Base-by-base conservation (phyloP, 2,329 filamentous ascomycete genomes). In the Metarhizium guizhouense region DNA sequence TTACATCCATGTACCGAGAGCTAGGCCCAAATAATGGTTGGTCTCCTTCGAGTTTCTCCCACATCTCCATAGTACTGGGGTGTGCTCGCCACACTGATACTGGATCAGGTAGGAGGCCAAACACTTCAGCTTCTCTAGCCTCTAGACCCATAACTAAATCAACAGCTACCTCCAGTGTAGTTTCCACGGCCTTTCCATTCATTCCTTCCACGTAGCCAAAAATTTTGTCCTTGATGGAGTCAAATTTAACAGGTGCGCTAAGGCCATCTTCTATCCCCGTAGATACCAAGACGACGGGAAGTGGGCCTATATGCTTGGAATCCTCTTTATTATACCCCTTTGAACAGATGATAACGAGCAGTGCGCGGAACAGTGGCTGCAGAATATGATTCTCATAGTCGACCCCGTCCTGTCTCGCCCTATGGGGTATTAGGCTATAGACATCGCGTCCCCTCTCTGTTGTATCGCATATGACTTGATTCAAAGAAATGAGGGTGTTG, bases 191-290 rank as follows among this genome's bases (percentile, higher is more conserved):
- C n/a, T 36, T 30, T 32, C 16, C 3, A n/a, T 36, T 36, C 4
- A 47, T 16, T 1, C 40, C 40, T 14, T 45, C 14, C 13, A 45
- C 30, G 43, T 34, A 7, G 3, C 14, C 29, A 3, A 51, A 47
- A 4, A 54, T 18, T 3, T 34, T 47, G 11, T 51, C 47, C n/a
- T 18, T 11, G 14, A 56, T 49, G 2, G 14, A 16, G 13, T 60
- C 53, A 29, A 61, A 61, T 10, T 56, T 54, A 51, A 60, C 58
- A 3, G 58, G 58, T 8, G 56, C 53, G 16, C 55, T 58, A 0
- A 60, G 54, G 3, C 54, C 53, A 20, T 56, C 53, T 48, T 61
- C 52, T 7, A 55, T 38, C 7, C 56, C 54, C 4, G 51, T 56
- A 18, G 7, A 6, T 5, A 53, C 29, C 25, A 53, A 20, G 16